These are phyloP conservation scores for Pseudocercospora cruenta DNA, from an alignment of 2,329 filamentous ascomycete genomes.

Conservation along the genomic window DNA sequence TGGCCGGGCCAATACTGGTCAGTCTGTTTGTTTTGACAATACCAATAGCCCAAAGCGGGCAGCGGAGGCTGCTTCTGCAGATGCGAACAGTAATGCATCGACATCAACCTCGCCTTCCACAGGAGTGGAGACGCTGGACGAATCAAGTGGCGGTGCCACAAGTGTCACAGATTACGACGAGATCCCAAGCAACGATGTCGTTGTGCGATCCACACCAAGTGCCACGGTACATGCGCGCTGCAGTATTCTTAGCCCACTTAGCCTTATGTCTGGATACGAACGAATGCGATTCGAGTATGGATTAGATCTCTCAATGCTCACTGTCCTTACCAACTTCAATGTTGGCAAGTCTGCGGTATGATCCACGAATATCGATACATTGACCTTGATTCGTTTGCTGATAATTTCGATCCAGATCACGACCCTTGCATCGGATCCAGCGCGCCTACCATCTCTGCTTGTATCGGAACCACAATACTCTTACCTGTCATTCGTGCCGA, in stretches of 20 bases:
- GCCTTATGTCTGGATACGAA: slow-evolving; percentile 20
- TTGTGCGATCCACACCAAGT: neutral
- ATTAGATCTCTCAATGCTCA: slow-evolving; percentile 31
- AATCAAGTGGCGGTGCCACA: neutral
- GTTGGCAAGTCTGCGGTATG: slow-evolving; percentile 27
- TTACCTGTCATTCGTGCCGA: slow-evolving; percentile 32
- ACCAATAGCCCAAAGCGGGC: neutral
- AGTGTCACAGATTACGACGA: slow-evolving; percentile 1
- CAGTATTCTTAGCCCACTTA: neutral
- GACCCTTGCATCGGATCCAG: slow-evolving; percentile 22
- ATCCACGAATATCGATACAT: neutral
- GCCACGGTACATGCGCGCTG: neutral
- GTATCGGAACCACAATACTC: slow-evolving; percentile 22
- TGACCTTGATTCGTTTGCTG: neutral
- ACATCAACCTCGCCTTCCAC: slow-evolving; percentile 11
- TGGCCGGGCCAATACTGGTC: slow-evolving; percentile 40
- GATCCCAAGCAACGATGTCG: neutral
- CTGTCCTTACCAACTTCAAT: slow-evolving; percentile 34
- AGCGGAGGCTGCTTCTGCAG: neutral
- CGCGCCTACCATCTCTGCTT: slow-evolving; percentile 21
- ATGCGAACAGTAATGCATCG: slow-evolving; percentile 24
- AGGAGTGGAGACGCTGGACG: slow-evolving; percentile 9
- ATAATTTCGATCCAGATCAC: neutral
- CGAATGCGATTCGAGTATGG: slow-evolving; percentile 26
- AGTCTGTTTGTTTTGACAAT: slow-evolving; percentile 27